Evolutionary conservation across 495 filamentous ascomycete genomes (phyloP).

Genomic region (Penicillium atrosanguineum): DNA sequence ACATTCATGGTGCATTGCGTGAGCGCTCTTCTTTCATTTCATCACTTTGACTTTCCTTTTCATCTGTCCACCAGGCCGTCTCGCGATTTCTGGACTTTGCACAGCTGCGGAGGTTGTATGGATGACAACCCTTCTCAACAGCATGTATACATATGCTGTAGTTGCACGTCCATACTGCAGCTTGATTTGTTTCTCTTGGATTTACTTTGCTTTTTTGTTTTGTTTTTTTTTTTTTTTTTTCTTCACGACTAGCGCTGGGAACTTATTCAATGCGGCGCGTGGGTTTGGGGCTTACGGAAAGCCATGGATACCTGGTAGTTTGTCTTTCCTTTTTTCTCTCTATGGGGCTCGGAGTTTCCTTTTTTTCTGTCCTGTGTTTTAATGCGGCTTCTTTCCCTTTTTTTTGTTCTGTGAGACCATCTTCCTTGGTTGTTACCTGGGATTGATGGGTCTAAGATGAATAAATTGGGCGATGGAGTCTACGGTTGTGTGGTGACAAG

Average conservation of each 20-base stretch:
- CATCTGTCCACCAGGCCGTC: background rate
- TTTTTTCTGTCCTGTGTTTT: constrained; percentile 7
- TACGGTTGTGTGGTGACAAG: background rate
- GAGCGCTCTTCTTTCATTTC: background rate
- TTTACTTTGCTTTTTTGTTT: constrained; percentile 4
- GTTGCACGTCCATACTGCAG: background rate
- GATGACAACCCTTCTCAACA: background rate
- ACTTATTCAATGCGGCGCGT: constrained; percentile 3
- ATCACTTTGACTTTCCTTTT: background rate
- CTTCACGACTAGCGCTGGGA: constrained; percentile 7
- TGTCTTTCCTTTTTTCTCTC: constrained; percentile 4
- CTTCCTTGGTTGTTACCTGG: no score
- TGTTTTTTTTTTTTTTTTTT: background rate
- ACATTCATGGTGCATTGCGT: constrained; percentile 3
- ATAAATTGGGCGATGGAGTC: no score
- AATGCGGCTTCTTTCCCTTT: constrained; percentile 1
- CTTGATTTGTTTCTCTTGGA: constrained; percentile 10
- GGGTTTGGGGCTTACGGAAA: constrained; percentile 9
- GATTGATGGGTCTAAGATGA: no score
- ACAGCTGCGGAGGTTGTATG: background rate
- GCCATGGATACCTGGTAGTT: constrained; percentile 14
- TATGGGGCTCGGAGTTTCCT: background rate
- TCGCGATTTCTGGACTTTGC: constrained; percentile 2
- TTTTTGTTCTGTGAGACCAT: background rate
- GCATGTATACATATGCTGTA: constrained; percentile 2